Base-by-base conservation (phyloP, 192 early-diverging fungal species). In the Gaertneriomyces sp. region DNA sequence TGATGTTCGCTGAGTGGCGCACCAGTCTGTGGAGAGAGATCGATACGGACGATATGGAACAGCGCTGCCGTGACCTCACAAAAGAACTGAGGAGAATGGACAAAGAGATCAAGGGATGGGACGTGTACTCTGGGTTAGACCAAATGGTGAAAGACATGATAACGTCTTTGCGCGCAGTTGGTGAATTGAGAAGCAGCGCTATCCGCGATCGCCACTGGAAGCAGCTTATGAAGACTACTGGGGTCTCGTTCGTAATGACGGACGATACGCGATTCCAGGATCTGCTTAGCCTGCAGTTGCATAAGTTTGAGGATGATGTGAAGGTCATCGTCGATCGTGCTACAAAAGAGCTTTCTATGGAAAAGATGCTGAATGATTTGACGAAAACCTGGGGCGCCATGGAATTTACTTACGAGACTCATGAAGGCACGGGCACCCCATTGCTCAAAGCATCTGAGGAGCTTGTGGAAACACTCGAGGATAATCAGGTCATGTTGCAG, bases 71-170 rank as follows among this genome's bases (percentile, higher is more conserved):
- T 12, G 85, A 87, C 55, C 69, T 87, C 9, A 68, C 75, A 10
- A 87, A 87, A 59, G 85, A 87, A 51, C 70, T 87, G 33, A 62
- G 85, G 16, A 64, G 77, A 16, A 85, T 87, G 85, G 85, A 87
- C 70, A 86, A 84, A 49, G 85, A 87, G 68, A 86, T 87, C 66
- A 87, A 87, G 67, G 83, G 76, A 12, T 87, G 85, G 85, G 81
- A 87, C 69, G 85, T 80, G 19, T 87, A 83, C 71, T 61, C 71
- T 4, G 85, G 85, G 6, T 62, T 87, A 5, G 85, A 87, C 60
- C 83, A 87, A 66, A 80, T 76, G 69, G 85, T 87, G 8, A 87
- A 87, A 62, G 84, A 87, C 64, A 87, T 87, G 85, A 79, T 87
- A 19, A 87, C 85, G 4, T 72, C 69, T 57, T 70, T 87, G 59